Evolutionary conservation across 1,284 basidiomycete species (phyloP), one percentile per base, ranked within the genome.

Genomic region (Acaromyces ingoldii): DNA sequence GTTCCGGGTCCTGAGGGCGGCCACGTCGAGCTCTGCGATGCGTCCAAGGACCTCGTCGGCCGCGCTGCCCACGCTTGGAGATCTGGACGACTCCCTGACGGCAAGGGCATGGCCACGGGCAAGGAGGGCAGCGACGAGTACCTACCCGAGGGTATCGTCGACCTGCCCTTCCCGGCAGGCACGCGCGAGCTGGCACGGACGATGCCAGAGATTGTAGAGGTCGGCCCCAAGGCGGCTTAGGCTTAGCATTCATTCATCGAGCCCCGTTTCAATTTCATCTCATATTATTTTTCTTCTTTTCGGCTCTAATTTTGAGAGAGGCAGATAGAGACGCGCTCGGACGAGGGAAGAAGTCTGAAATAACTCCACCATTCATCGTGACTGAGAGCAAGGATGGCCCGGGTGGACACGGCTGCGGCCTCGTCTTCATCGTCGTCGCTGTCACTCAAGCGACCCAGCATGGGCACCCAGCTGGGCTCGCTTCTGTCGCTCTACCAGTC

Each of bases 101-200:
- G 62, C 19, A 64, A 62, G 28, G 72, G 70, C 31, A 53, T 67
- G 69, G 61, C 67, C 33, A 70, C 63, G 13, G 76, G 76, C n/a
- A 73, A 77, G 50, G 77, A 85, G 50, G 84, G 85, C 62, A 56
- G 57, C 31, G 85, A 87, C 60, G 86, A 89, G 72, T 84, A 91
- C 59, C 77, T 96, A 19, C 87, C 89, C 1, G 86, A 85, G 63
- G 88, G 89, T 43, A 83, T 97, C 5, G 81, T 83, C 53, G 83
- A 84, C 58, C 78, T 98, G 55, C 92, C 93, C 9, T 92, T 93
- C 81, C 93, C 92, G 1, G 91, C 89, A 25, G 92, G 89, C 31
- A 92, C 88, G 10, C 81, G 80, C 52, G 84, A 88, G 74, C 79
- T 93, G 72, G 88, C 88, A 2, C 80, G 80, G 87, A 49, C 60